Conservation (phyloP, 2,329 filamentous ascomycete species). For the Alternaria rosae region DNA sequence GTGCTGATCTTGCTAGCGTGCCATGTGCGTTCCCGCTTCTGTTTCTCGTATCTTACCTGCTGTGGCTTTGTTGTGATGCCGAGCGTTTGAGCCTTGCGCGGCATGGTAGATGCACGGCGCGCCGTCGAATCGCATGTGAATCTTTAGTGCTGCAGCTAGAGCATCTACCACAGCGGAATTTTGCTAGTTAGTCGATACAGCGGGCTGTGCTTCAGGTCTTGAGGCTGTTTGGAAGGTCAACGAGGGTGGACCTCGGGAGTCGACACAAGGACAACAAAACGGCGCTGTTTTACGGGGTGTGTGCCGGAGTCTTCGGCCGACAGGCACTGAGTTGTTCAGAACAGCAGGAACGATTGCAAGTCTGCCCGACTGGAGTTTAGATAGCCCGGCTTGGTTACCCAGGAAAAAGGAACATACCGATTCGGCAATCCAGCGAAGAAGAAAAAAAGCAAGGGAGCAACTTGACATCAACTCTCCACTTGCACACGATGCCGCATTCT, state of each 20-base stretch:
- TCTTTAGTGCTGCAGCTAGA: background rate
- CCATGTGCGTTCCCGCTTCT: constrained; percentile 16
- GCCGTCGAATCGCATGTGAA: background rate
- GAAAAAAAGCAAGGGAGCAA: background rate
- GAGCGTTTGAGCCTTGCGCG: background rate
- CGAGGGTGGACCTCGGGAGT: background rate
- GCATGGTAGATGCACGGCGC: background rate
- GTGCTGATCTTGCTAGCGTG: constrained; percentile 14
- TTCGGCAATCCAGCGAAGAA: background rate
- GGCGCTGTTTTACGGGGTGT: background rate
- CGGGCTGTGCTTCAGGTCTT: background rate
- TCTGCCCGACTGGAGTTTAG: background rate
- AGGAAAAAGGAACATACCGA: background rate
- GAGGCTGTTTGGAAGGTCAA: constrained; percentile 3
- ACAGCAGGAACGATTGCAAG: background rate
- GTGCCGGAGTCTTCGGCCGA: background rate
- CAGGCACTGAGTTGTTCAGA: background rate
- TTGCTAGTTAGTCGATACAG: background rate
- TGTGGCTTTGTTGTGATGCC: background rate
- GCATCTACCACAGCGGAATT: background rate
- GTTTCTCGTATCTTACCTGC: background rate
- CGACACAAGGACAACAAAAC: background rate
- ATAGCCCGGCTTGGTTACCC: background rate
- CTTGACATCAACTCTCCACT: background rate
- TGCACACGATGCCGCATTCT: constrained; percentile 6